Base-by-base conservation (phyloP, 345 rosid genomes). In the Citrus trifoliata region DNA sequence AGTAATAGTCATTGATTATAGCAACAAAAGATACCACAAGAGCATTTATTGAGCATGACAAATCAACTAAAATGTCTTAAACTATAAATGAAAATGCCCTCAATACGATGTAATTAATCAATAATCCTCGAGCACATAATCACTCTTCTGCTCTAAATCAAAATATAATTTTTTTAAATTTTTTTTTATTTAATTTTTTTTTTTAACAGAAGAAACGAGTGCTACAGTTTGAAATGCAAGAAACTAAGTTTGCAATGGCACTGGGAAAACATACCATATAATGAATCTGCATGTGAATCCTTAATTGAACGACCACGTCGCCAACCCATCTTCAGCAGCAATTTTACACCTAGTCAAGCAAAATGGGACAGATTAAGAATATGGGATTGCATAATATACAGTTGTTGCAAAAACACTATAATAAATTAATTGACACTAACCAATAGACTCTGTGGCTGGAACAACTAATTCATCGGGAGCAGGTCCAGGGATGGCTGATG, bases 261-360 rank as follows among this genome's bases (percentile, higher is more conserved):
- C 18, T 32, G 40, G 28, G 62, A 73, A 38, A 76, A 80, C 60
- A 70, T 82, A 90, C 96, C 91, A 73, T 87, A 86, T 46, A 85
- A 82, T 46, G 91, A 85, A 83, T 83, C 87, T 74, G 91, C 83
- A 73, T 80, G 86, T 35, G 90, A 90, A 77, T 90, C 97, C 85
- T 89, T 94, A 78, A 94, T 88, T 46, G 98, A 89, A 84, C 85
- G 95, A 60, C 97, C 97, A 46, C 80, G 97, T 62, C 93, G 89
- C 99, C 99, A 96, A 81, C 98, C 98, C 98, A 96, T 92, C 88
- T 91, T 96, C 79, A 88, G 79, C 80, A 96, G 89, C 79, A 96
- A 89, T 82, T 89, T 91, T 58, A 94, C 88, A 82, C 99, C 99
- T 96, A 77, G 80, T 58, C 59, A 75, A 72, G 30, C 78, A 76